Conservation (phyloP, 2,329 filamentous ascomycete species). For the Monosporascus sp. region DNA sequence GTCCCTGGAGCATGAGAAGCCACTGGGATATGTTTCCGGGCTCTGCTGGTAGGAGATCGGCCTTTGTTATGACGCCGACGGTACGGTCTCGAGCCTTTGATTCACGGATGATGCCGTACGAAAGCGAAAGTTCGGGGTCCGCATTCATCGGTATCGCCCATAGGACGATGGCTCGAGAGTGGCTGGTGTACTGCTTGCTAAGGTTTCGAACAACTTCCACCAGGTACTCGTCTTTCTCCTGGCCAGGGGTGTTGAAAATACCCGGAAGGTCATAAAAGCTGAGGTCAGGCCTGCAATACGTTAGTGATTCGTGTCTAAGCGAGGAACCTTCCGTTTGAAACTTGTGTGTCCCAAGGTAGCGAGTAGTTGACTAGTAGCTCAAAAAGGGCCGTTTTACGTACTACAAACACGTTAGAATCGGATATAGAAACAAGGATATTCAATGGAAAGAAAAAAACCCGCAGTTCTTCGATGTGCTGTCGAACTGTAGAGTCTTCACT, state of each 20-base stretch:
- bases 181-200: slow-evolving; percentile 61
- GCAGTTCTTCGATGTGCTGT: no score
- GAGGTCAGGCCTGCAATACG: slow-evolving; percentile 46
- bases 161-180: slow-evolving; percentile 67
- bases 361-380: no score
- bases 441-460: no score
- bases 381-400: no score
- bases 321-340: no score
- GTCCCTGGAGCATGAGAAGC: slow-evolving; percentile 54
- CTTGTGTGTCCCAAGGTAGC: no score
- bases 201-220: slow-evolving; percentile 67
- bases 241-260: slow-evolving; percentile 63
- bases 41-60: slow-evolving; percentile 57
- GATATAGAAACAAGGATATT: no score
- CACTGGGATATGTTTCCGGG: slow-evolving; percentile 44
- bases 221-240: slow-evolving; percentile 57
- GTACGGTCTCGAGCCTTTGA: slow-evolving; percentile 53
- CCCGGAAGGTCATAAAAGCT: slow-evolving; percentile 82
- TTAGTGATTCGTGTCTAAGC: no score
- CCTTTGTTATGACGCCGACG: slow-evolving; percentile 75
- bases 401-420: no score
- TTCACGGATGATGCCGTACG: slow-evolving; percentile 56
- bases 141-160: slow-evolving; percentile 70
- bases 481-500: no score
- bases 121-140: slow-evolving; percentile 68